Evolutionary conservation across 805 yeast genomes (phyloP).

Genomic region (Wickerhamiella azyma): DNA sequence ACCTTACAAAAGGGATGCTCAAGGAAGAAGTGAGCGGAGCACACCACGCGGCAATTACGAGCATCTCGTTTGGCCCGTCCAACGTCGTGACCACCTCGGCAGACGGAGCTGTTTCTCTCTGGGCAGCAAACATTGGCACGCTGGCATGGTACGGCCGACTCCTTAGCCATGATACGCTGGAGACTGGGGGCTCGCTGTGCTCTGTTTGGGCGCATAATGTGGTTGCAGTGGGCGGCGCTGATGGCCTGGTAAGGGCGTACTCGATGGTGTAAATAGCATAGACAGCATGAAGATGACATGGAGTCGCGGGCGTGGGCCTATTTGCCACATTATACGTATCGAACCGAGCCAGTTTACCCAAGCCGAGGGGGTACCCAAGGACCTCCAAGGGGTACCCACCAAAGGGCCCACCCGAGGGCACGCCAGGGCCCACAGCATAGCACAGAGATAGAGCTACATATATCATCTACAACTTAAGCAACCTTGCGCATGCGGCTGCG

Average conservation of each 20-base stretch:
- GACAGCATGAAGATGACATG: too few relatives aligned
- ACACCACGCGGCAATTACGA: conserved; percentile 16
- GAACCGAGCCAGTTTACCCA: too few relatives aligned
- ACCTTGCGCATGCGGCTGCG: conserved; percentile 16
- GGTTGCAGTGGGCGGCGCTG: conserved; percentile 17
- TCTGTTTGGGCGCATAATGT: conserved; percentile 7
- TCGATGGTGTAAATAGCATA: neutral
- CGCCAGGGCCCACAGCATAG: too few relatives aligned
- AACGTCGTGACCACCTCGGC: conserved; percentile 16
- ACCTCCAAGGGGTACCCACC: too few relatives aligned
- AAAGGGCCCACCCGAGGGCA: too few relatives aligned
- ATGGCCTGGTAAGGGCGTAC: conserved; percentile 18
- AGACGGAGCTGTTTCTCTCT: conserved; percentile 21
- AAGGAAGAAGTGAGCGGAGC: conserved; percentile 17
- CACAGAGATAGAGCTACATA: too few relatives aligned
- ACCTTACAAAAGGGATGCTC: conserved; percentile 15
- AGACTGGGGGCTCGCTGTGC: conserved; percentile 15
- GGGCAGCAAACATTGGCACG: conserved; percentile 16
- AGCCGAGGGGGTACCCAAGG: too few relatives aligned
- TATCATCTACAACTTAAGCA: neutral
- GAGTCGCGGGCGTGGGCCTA: too few relatives aligned
- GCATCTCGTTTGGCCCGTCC: neutral
- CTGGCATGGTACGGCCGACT: conserved; percentile 19
- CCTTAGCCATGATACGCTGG: conserved; percentile 18
- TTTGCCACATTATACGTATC: too few relatives aligned